A percentile compares a stretch with the other conserved stretches of the same genome.
Conservation (phyloP, 306 rosid genomes). For the Elaeagnus macrophylla region DNA sequence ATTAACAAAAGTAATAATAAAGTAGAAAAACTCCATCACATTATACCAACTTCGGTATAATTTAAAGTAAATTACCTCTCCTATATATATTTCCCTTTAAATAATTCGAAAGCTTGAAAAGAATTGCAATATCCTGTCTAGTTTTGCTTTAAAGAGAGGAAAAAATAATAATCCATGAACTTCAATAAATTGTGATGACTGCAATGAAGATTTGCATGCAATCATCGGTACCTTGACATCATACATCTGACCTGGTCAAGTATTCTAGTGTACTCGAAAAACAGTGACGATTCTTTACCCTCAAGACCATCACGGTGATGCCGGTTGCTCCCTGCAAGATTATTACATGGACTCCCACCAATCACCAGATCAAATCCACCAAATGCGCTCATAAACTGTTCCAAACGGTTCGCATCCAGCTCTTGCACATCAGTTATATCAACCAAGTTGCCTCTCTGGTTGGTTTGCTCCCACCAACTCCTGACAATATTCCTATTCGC, state of each 20-base stretch:
- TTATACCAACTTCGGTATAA: no score
- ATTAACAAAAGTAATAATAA: no score
- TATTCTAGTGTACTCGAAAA: slow-evolving; percentile 64
- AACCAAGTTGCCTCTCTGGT: slow-evolving; percentile 59
- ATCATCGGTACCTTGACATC: slow-evolving; percentile 21
- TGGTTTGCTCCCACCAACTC: slow-evolving; percentile 99
- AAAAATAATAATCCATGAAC: not conserved
- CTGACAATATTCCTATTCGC: slow-evolving; percentile 69
- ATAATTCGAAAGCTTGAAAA: not conserved
- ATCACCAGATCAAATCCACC: slow-evolving; percentile 86
- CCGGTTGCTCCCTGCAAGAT: slow-evolving; percentile 87
- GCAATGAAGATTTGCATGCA: slow-evolving; percentile 5
- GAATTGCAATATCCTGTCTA: no score
- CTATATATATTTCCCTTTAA: not conserved
- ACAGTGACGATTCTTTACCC: slow-evolving; percentile 76
- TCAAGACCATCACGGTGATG: slow-evolving; percentile 74
- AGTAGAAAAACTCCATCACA: no score
- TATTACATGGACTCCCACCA: slow-evolving; percentile 96
- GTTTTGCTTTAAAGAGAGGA: not conserved
- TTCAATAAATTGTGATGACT: slow-evolving; percentile 13
- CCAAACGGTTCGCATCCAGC: slow-evolving; percentile 44
- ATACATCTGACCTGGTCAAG: slow-evolving; percentile 61
- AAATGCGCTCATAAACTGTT: slow-evolving; percentile 37
- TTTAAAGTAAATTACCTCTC: not conserved
- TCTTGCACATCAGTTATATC: slow-evolving; percentile 57